Percentiles rank a stretch among this genome's conserved stretches.
Evolutionary conservation across 2,329 filamentous ascomycete genomes (phyloP).

Genomic region (Fonsecaea erecta): DNA sequence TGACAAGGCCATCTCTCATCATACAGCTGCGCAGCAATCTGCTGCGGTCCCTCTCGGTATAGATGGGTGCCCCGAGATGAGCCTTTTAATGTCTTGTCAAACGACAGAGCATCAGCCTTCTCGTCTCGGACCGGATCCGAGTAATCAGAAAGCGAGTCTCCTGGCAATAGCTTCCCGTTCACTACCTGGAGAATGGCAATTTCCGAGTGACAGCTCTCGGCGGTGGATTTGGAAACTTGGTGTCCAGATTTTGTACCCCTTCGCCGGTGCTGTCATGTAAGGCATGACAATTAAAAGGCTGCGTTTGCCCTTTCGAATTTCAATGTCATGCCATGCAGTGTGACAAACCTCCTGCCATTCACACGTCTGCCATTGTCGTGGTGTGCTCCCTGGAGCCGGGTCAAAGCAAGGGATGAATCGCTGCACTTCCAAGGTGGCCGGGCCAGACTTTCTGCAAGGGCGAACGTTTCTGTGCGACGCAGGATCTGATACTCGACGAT

Average conservation of each 20-base stretch:
- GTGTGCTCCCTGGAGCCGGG: background rate
- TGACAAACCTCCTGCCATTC: background rate
- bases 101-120: background rate
- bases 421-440: slow-evolving; percentile 20
- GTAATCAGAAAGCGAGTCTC: background rate
- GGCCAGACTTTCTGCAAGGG: slow-evolving; percentile 9
- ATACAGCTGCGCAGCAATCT: background rate
- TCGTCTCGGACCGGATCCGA: background rate
- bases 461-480: slow-evolving; percentile 16
- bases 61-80: too few species aligned
- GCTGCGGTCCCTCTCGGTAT: too few species aligned
- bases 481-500: slow-evolving; percentile 8
- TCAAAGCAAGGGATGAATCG: slow-evolving; percentile 28
- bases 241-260: slow-evolving; percentile 12
- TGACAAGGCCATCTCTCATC: background rate
- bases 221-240: slow-evolving; percentile 19
- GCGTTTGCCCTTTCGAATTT: slow-evolving; percentile 19
- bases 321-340: slow-evolving; percentile 6
- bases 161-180: background rate
- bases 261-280: too few species aligned
- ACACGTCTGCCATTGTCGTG: background rate
- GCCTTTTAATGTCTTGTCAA: background rate
- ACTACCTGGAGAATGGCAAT: slow-evolving; percentile 19
- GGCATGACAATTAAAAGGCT: slow-evolving; percentile 33
- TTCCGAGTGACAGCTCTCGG: slow-evolving; percentile 21